Base-by-base conservation (phyloP, 2,329 filamentous ascomycete species). In the Lachnellula occidentalis region DNA sequence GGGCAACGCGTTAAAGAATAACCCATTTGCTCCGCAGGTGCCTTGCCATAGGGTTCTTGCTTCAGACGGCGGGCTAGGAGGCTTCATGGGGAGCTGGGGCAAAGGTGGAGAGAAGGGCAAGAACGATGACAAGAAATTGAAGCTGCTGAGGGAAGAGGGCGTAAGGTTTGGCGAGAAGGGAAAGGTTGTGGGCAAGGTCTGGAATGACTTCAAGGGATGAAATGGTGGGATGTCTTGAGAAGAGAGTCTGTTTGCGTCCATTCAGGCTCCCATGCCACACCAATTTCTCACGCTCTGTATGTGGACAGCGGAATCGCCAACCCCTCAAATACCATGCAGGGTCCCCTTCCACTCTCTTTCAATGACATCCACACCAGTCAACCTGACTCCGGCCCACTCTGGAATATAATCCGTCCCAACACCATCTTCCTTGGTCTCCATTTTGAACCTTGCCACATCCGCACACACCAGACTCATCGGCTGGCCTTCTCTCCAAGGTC, bases 41-140 rank as follows among this genome's bases (percentile, higher is more conserved):
- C 90, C 90, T 1, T 95, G 90, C 58, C 90, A 95, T 70, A 80
- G 90, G 9, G 86, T 92, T 21, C 80, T 95, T 46, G 87, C 88
- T 5, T 85, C 83, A 41, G 85, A 85, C 50, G 85, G 88, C 12
- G 76, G 77, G n/a, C 70, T 90, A 21, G 87, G 87, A 42, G 86
- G 86, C 0, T 90, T 48, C 17, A 36, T 48, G 70, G 86, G 86
- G 2, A 78, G 81, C 60, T 84, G 82, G 76, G 78, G 82, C 3
- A 76, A 76, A 52, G 76, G 79, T 37, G 84, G 82, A 0, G 79
- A 83, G 61, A 82, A 82, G 1, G 78, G 81, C 55, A 83, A 83
- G 48, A 76, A 86, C 55, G 77, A 78, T 34, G 83, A 85, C 71
- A 89, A 89, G 75, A 76, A 81, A 65, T 68, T 58, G 37, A 51